A percentile compares a stretch with the other conserved stretches of the same genome.
Evolutionary conservation across 2,329 filamentous ascomycete genomes (phyloP).

Genomic region (Berkeleyomyces rouxiae): DNA sequence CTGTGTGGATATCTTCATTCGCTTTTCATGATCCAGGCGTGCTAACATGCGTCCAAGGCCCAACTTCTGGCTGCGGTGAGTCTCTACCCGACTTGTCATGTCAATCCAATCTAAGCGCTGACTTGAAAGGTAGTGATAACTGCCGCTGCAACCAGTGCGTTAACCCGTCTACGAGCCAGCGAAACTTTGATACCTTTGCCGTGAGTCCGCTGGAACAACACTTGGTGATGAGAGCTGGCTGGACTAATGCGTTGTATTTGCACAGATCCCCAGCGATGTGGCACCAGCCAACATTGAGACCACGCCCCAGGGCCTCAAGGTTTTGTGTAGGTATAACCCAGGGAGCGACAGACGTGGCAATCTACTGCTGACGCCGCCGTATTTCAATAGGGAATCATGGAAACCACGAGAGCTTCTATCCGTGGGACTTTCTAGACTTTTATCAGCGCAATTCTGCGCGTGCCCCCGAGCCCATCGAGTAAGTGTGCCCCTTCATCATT

Average conservation of each 20-base stretch:
- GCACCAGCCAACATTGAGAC: not conserved
- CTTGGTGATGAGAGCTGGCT: not conserved
- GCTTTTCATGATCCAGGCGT: not conserved
- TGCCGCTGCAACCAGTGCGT: constrained; percentile 27
- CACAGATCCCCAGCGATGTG: not conserved
- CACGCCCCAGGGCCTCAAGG: not conserved
- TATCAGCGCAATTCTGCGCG: constrained; percentile 25
- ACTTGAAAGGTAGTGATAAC: constrained; percentile 22
- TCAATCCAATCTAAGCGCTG: not conserved
- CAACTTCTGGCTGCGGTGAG: constrained; percentile 12
- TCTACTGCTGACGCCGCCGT: too few relatives aligned
- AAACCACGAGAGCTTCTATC: constrained; percentile 51
- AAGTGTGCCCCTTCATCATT: constrained; percentile 14
- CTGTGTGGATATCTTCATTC: not conserved
- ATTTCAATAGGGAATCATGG: constrained; percentile 44
- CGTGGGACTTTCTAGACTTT: constrained; percentile 41
- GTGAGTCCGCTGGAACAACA: constrained; percentile 16
- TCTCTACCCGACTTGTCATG: not conserved
- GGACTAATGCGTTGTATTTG: not conserved
- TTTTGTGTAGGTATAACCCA: not conserved
- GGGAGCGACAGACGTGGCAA: too few relatives aligned
- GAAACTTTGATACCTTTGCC: constrained; percentile 26
- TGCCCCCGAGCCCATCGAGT: constrained; percentile 22
- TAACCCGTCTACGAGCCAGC: constrained; percentile 27
- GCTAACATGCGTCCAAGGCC: not conserved